phyloP scores from a whole-genome alignment of 352 stramenopile species.

The Globisporangium abappressorium region DNA sequence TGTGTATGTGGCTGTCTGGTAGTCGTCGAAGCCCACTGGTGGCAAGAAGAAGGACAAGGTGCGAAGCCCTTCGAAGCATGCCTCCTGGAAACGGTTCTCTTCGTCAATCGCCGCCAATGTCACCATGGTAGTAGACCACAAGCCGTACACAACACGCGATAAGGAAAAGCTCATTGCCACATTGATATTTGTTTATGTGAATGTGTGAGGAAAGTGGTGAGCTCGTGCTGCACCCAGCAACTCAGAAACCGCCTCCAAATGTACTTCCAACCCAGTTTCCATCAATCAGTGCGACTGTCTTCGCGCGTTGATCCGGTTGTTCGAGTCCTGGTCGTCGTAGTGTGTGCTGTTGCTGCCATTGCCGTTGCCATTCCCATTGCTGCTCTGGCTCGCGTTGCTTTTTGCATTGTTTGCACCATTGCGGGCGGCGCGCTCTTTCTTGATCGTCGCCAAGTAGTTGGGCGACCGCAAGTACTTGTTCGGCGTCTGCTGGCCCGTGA shows the following conservation, averaged over 20 bases:
- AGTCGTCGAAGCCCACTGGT: too few relatives aligned
- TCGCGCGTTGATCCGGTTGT: constrained; percentile 37
- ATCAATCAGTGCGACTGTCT: constrained; percentile 60
- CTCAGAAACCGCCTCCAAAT: background rate
- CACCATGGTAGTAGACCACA: too few relatives aligned
- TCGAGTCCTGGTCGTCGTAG: constrained; percentile 15
- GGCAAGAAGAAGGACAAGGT: too few relatives aligned
- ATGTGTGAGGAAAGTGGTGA: too few relatives aligned
- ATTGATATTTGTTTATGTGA: too few relatives aligned
- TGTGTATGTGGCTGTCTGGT: too few relatives aligned
- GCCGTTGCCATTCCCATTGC: constrained; percentile 18
- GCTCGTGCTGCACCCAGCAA: background rate
- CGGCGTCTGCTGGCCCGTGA: constrained; percentile 78
- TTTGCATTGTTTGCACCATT: background rate
- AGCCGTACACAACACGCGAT: background rate
- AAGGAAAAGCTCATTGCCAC: background rate
- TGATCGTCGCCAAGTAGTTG: constrained; percentile 83
- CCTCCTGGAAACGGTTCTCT: too few relatives aligned
- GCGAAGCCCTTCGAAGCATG: too few relatives aligned
- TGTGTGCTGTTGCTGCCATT: background rate
- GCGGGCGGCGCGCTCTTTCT: constrained; percentile 52
- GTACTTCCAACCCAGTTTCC: background rate
- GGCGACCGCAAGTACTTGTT: constrained; percentile 88
- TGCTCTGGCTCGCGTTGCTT: constrained; percentile 25
- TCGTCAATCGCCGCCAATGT: too few relatives aligned